Evolutionary conservation across 768 basidiomycete species (phyloP), one percentile per base, ranked within the genome.

Genomic region (Boletus eberwhitei): DNA sequence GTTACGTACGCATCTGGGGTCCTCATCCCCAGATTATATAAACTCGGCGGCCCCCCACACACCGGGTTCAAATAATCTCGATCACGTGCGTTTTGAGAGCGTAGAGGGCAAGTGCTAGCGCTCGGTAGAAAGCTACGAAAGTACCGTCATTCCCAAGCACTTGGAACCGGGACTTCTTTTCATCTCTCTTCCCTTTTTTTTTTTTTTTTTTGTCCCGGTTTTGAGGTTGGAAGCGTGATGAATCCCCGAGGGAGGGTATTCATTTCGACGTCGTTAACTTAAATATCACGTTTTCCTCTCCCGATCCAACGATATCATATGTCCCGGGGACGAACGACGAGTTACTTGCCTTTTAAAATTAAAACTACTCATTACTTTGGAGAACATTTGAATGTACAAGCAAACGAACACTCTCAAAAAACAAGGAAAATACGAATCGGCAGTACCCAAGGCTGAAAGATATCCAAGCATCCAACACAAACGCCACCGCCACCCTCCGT

Each of bases 1-100:
- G 54, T 64, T 63, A 67, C 61, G 64, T 67, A 53, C 48, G 17
- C 38, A 8, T 40, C 16, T 36, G 65, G 67, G 59, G 67, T 64
- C 64, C 59, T n/a, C 24, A 2, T 16, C 45, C 19, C 31, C 8
- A 34, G 61, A 60, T 64, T 66, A 66, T 59, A 53, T 60, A 64
- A 60, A 31, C 14, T 9, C 21, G 11, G 34, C 32, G 32, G 46
- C 31, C 64, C 65, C 61, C 64, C 59, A 26, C 32, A 17, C 34
- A 62, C 60, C 50, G 14, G 35, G 9, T 21, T 45, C 26, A 17
- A 14, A 3, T 8, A 6, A 44, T 55, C 31, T 39, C 47, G 59
- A 39, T 62, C 61, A 62, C 61, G 61, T 62, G 60, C 12, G 2
- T 3, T 3, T 7, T 7, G 57, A 43, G 57, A 43, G 31, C 19